Base-by-base conservation (phyloP, 345 rosid species). In the Hevea brasiliensis region DNA sequence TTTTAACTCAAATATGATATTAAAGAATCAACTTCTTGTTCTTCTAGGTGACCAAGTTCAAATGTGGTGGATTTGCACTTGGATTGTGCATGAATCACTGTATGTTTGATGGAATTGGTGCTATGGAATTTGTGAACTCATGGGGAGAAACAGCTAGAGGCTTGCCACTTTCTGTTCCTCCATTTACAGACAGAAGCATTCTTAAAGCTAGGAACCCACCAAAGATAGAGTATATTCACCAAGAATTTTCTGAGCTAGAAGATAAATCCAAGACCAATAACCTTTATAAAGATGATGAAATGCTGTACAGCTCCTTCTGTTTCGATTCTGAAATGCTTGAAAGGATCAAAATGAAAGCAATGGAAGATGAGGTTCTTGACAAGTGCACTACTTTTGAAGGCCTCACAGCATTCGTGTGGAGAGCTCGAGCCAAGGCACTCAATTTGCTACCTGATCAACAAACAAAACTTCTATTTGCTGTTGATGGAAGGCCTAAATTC, bases 331-430 rank as follows among this genome's bases (percentile, higher is more conserved):
- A 90, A 57, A 89, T 83, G 86, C 84, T 94, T 20, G 81, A 84
- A 68, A 84, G 79, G 55, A 84, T 94, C 56, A 94, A 91, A 82
- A 56, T 27, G 41, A 83, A 72, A 48, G 92, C 89, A 11, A 78
- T 71, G 76, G 87, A 84, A 78, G 88, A 88, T 50, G 85, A 86
- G 68, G 82, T 69, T 41, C 83, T 89, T 2, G 78, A 76, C 29
- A 79, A 79, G 64, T 89, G 97, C 79, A 87, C 96, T 15, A 84
- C 86, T 40, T 94, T 94, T 67, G 94, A 91, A 71, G 90, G 89
- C 13, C 87, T 94, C 24, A 90, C 98, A 11, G 98, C 86, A 15
- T 89, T 91, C 48, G 94, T 94, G 32, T 94, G 98, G 98, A 87
- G 79, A 75, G 92, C 93, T 48, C 73, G 98, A 74, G 87, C 97